Evolutionary conservation across 2,329 filamentous ascomycete species (phyloP), one percentile per base, ranked within the genome.

Genomic region (Macrophomina pseudophaseolina): DNA sequence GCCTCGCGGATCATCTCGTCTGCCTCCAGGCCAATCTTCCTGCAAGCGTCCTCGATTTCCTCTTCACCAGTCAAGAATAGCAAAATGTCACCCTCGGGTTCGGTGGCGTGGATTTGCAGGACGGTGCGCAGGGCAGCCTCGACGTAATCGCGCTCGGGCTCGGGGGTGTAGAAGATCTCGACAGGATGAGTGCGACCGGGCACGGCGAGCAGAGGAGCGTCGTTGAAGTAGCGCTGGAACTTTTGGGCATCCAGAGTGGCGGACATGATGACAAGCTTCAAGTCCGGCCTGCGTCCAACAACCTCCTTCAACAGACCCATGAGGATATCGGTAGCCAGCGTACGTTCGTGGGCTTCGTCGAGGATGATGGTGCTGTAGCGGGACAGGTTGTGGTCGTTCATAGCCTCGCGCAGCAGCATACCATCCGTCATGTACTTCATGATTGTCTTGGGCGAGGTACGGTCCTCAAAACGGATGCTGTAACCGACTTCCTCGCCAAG

Each of bases 371-470:
- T 93, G 0, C 93, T 97, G 76, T 99, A 99, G 70, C 91, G 88
- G 74, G 87, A 91, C 71, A 99, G 82, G 72, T 97, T 91, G 0
- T 94, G 91, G 76, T 99, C 95, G 71, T 97, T 86, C 62, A 99
- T 85, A 76, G 97, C 93, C 81, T 99, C 95, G 82, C 95, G 88
- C 80, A 97, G 90, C 76, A 99, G 87, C 92, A 98, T 98, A 79
- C 95, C 95, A 74, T 99, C 95, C 16, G 95, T 99, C 94, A 99
- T 97, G 82, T 99, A 99, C 82, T 99, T 99, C 83, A 99, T 97
- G 75, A 90, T 92, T 1, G 95, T 99, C 18, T 90, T 86, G 1
- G 92, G 88, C 70, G 90, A 92, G 0, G 94, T 97, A 76, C 90
- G 91, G 80, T 99, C 95, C 75, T 99, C 95, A 76, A 99, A 99